These are phyloP conservation scores for Macrotyloma uniflorum DNA, from an alignment of 306 rosid species.

Conservation along the genomic window DNA sequence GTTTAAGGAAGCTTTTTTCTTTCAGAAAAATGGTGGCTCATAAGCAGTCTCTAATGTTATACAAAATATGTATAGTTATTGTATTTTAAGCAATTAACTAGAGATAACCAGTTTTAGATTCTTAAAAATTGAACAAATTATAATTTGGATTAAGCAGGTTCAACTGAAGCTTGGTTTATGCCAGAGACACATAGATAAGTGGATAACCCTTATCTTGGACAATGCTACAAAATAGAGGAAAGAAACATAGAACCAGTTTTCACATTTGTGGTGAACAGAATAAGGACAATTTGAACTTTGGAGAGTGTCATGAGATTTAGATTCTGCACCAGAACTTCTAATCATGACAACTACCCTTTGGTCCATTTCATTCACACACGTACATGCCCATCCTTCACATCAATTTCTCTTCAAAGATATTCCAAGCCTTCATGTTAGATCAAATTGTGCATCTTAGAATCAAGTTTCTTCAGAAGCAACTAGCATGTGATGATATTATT, in stretches of 20 bases:
- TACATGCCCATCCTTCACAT: neutral
- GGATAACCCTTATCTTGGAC: slow-evolving; percentile 18
- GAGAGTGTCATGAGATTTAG: neutral
- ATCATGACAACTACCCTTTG: neutral
- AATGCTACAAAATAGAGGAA: neutral
- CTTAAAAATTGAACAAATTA: too few relatives aligned
- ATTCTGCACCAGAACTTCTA: neutral
- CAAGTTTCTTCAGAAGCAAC: neutral
- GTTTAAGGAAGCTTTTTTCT: too few relatives aligned
- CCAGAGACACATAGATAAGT: neutral
- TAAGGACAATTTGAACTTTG: neutral
- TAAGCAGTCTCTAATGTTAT: too few relatives aligned
- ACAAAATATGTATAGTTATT: too few relatives aligned
- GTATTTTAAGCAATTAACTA: too few relatives aligned
- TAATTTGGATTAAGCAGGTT: too few relatives aligned
- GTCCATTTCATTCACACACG: slow-evolving; percentile 13
- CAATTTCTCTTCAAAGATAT: neutral
- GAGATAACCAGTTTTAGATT: too few relatives aligned
- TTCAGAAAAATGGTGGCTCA: too few relatives aligned
- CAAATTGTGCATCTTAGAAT: neutral
- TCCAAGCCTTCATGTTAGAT: neutral
- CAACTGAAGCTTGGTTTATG: neutral
- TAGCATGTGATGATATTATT: neutral
- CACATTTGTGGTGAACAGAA: slow-evolving; percentile 18
- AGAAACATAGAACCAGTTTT: neutral